Base-by-base conservation (phyloP, 2,329 filamentous ascomycete species). In the Scorias spongiosa region DNA sequence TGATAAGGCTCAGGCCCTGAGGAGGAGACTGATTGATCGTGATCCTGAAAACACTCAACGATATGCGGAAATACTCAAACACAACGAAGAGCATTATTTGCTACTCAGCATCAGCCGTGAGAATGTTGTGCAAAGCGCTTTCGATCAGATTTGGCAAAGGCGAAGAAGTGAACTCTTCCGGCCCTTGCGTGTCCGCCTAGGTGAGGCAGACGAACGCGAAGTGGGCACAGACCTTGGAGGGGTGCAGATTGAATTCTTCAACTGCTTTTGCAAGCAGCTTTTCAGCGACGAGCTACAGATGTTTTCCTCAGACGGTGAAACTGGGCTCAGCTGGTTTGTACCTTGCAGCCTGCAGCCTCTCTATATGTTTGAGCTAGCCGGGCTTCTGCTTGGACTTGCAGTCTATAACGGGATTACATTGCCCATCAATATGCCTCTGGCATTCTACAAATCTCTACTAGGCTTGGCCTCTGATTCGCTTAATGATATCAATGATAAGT, bases 191-290 rank as follows among this genome's bases (percentile, higher is more conserved):
- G 81, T 98, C 8, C 80, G 85, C 42, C 75, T 96, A 45, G 87
- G 87, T 2, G 81, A 60, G 11, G 47, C 86, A 57, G 80, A 85
- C 29, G 71, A 72, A 43, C 85, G 86, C 28, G 91, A 96, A 61
- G 80, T 93, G 59, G 91, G 91, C 0, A 77, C 93, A 29, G 91
- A 98, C 60, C 86, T 89, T 41, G 91, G 91, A 38, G 91, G 91
- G 49, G 88, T 98, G 1, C 89, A 95, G 54, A 88, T 94, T 59
- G 91, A 98, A 50, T 96, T 94, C 59, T 96, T 98, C 65, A 78
- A 86, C 12, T 65, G 95, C 26, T 78, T 84, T 14, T 79, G 95
- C 52, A 76, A 77, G 1, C 81, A 93, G 56, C 84, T 83, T 2
- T 72, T 96, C 39, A 72, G 85, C 53, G 81, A 85, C 4, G 73